These are phyloP conservation scores for Microstroma glucosiphilum DNA, from an alignment of 1,284 basidiomycete genomes.

Conservation along the genomic window DNA sequence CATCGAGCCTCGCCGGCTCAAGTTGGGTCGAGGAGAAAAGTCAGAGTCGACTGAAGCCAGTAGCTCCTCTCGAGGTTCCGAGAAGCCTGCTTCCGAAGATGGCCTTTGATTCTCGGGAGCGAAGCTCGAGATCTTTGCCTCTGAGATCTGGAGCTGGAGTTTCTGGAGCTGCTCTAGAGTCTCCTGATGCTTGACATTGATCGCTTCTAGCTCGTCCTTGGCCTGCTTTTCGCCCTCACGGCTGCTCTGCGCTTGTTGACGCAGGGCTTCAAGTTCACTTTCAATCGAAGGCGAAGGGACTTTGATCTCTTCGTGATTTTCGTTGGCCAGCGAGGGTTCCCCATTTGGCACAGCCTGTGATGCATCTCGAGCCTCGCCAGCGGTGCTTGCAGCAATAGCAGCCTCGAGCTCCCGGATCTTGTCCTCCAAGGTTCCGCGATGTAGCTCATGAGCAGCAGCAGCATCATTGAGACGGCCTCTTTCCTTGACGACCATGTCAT, in stretches of 20 bases:
- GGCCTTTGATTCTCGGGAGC: background rate
- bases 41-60: background rate
- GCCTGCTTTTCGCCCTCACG: slow-evolving; percentile 45
- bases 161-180: slow-evolving; percentile 82
- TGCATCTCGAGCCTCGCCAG: background rate
- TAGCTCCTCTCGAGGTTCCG: slow-evolving; percentile 12
- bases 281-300: slow-evolving; percentile 5
- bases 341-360: background rate
- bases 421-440: slow-evolving; percentile 17
- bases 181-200: slow-evolving; percentile 75
- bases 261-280: slow-evolving; percentile 11
- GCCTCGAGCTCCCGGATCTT: slow-evolving; percentile 15
- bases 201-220: slow-evolving; percentile 61
- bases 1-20: slow-evolving; percentile 7
- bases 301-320: slow-evolving; percentile 1
- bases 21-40: background rate
- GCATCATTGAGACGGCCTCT: slow-evolving; percentile 13
- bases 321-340: background rate
- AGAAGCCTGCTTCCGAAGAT: slow-evolving; percentile 13
- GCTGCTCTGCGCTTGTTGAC: slow-evolving; percentile 16
- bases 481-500: slow-evolving; percentile 23
- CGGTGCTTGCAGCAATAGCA: slow-evolving; percentile 5
- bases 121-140: slow-evolving; percentile 27
- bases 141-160: slow-evolving; percentile 53
- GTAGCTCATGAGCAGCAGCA: slow-evolving; percentile 14